phyloP scores from a whole-genome alignment of 1,284 basidiomycete species.

The Trametes polyzona region DNA sequence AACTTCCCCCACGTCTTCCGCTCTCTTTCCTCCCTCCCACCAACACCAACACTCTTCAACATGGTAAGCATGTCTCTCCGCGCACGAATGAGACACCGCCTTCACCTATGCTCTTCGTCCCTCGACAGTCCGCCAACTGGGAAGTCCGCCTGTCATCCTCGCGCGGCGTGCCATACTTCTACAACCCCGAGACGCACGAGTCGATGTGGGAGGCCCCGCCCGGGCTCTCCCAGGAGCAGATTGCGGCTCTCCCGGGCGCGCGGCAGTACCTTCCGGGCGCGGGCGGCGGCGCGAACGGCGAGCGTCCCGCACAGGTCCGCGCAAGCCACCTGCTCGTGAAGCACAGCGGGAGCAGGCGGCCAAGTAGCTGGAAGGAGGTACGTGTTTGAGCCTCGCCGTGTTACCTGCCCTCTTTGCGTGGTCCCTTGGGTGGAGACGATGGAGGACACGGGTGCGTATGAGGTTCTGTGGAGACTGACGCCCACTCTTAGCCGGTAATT shows the following conservation, averaged over 20 bases:
- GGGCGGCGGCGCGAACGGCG: slow-evolving; percentile 27
- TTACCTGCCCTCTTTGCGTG: not conserved
- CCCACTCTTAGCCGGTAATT: slow-evolving; percentile 63
- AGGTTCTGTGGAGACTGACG: not conserved
- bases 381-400: slow-evolving; percentile 35
- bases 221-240: slow-evolving; percentile 65
- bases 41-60: too few species aligned
- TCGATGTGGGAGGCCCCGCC: slow-evolving; percentile 87
- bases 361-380: slow-evolving; percentile 93
- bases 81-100: too few species aligned
- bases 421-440: not conserved
- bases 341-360: slow-evolving; percentile 84
- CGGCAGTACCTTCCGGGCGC: slow-evolving; percentile 46
- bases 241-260: slow-evolving; percentile 73
- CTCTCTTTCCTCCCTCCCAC: too few species aligned
- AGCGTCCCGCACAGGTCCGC: slow-evolving; percentile 67
- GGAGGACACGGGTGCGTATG: not conserved
- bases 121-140: slow-evolving; percentile 50
- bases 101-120: too few species aligned
- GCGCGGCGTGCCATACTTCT: slow-evolving; percentile 87
- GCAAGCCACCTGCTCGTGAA: slow-evolving; percentile 97
- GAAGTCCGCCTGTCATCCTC: slow-evolving; percentile 87
- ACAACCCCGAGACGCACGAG: slow-evolving; percentile 70
- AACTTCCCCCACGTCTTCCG: too few species aligned
- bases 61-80: too few species aligned